Evolutionary conservation across 2,329 filamentous ascomycete genomes (phyloP).

Genomic region (Phyllosticta ampelicida): DNA sequence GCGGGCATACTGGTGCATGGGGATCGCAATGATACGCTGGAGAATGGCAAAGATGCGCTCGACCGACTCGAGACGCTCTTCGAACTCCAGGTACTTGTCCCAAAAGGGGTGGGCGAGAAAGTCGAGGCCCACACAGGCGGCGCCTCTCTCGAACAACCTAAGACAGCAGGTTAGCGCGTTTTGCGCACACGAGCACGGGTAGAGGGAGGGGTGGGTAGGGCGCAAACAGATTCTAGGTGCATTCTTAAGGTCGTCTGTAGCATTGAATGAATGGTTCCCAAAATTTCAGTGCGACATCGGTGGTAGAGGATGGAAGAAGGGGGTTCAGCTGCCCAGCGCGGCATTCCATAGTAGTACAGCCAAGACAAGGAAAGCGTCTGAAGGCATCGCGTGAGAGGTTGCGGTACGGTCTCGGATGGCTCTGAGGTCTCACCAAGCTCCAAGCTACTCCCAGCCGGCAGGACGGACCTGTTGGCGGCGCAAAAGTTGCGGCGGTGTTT

Average conservation of each 20-base stretch:
- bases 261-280: constrained; percentile 1
- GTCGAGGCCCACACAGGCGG: constrained; percentile 75
- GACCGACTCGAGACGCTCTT: constrained; percentile 75
- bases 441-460: constrained; percentile 9
- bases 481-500: constrained; percentile 1
- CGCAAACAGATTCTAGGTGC: constrained; percentile 30
- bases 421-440: constrained; percentile 17
- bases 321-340: constrained; percentile 7
- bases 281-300: constrained; percentile 8
- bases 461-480: constrained; percentile 3
- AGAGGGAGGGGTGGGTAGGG: constrained; percentile 25
- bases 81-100: constrained; percentile 98
- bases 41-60: constrained; percentile 81
- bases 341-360: constrained; percentile 19
- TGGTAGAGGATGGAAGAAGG: constrained; percentile 1
- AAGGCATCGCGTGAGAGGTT: constrained; percentile 20
- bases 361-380: constrained; percentile 36
- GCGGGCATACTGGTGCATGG: constrained; percentile 88
- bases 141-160: constrained; percentile 88
- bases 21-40: constrained; percentile 72
- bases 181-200: constrained; percentile 12
- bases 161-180: constrained; percentile 27
- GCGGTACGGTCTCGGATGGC: constrained; percentile 13
- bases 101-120: constrained; percentile 94
- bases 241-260: constrained; percentile 8